A percentile compares a stretch with the other conserved stretches of the same genome.
Conservation (phyloP, 108 stramenopile species). For the Ochromonas danica region DNA sequence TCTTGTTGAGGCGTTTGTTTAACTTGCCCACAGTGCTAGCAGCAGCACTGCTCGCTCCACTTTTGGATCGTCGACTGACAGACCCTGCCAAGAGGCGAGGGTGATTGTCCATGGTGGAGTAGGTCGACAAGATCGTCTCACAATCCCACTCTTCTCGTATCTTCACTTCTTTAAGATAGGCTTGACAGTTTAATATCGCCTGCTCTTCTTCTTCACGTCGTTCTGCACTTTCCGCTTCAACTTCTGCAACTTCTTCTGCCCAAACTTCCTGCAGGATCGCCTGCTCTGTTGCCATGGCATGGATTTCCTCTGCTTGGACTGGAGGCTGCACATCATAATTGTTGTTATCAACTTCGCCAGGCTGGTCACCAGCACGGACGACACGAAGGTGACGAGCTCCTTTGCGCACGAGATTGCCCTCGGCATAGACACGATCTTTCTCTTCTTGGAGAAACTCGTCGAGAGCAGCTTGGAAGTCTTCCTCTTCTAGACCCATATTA, state of each 20-base stretch:
- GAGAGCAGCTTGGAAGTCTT: constrained; percentile 7
- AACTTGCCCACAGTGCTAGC: constrained; percentile 2
- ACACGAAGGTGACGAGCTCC: neutral
- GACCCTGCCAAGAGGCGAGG: constrained; percentile 68
- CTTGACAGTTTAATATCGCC: constrained; percentile 73
- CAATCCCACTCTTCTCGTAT: constrained; percentile 86
- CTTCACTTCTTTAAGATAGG: constrained; percentile 70
- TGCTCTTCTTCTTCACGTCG: constrained; percentile 51
- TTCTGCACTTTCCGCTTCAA: too few relatives aligned
- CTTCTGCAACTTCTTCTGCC: neutral
- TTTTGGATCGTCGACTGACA: constrained; percentile 48
- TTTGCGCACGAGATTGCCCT: too few relatives aligned
- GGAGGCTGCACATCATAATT: neutral
- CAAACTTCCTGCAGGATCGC: neutral
- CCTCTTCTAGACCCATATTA: constrained; percentile 37
- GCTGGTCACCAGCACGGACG: neutral
- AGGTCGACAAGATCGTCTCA: constrained; percentile 88
- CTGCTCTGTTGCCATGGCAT: neutral
- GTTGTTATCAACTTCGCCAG: neutral
- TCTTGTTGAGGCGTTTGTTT: neutral
- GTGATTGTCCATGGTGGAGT: constrained; percentile 94
- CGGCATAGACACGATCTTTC: neutral
- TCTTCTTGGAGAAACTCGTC: constrained; percentile 44
- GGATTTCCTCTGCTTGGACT: neutral
- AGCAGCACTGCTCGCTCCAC: constrained; percentile 46